Evolutionary conservation across 768 basidiomycete species (phyloP).

Genomic region (Leucogyrophana mollusca): DNA sequence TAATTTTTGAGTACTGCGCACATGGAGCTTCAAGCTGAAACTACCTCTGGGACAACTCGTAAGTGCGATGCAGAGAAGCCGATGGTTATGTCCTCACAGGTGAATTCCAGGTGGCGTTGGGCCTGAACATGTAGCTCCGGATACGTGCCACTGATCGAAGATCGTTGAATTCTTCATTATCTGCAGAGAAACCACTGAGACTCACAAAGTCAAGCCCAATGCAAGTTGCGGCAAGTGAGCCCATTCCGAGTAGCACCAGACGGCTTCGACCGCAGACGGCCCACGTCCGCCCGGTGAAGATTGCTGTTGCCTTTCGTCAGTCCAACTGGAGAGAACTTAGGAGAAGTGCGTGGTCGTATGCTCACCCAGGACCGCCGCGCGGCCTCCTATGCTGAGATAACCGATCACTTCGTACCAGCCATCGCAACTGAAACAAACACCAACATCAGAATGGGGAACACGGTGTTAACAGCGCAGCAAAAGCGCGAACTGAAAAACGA

Average conservation of each 20-base stretch:
- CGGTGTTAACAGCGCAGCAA: neutral
- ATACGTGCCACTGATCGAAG: neutral
- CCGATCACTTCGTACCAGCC: slow-evolving; percentile 10
- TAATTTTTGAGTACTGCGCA: neutral
- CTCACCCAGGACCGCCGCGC: slow-evolving; percentile 19
- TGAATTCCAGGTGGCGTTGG: neutral
- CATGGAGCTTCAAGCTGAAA: neutral
- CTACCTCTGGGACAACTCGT: neutral
- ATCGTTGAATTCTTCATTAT: neutral
- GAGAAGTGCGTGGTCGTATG: neutral
- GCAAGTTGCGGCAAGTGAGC: neutral
- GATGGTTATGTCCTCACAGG: neutral
- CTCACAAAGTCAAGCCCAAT: neutral
- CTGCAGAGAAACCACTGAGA: neutral
- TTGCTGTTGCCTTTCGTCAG: neutral
- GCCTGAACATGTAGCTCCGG: neutral
- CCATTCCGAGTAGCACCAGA: neutral
- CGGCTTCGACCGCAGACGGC: neutral
- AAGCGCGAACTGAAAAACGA: too few relatives aligned
- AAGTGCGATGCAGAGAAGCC: neutral
- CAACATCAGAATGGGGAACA: neutral
- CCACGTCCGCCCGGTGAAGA: neutral
- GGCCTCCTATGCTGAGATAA: slow-evolving; percentile 8
- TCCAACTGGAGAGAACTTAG: neutral
- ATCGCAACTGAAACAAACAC: slow-evolving; percentile 7